A percentile compares a stretch with the other conserved stretches of the same genome.
Evolutionary conservation across 495 filamentous ascomycete species (phyloP).

Genomic region (Lichina pygmaea): DNA sequence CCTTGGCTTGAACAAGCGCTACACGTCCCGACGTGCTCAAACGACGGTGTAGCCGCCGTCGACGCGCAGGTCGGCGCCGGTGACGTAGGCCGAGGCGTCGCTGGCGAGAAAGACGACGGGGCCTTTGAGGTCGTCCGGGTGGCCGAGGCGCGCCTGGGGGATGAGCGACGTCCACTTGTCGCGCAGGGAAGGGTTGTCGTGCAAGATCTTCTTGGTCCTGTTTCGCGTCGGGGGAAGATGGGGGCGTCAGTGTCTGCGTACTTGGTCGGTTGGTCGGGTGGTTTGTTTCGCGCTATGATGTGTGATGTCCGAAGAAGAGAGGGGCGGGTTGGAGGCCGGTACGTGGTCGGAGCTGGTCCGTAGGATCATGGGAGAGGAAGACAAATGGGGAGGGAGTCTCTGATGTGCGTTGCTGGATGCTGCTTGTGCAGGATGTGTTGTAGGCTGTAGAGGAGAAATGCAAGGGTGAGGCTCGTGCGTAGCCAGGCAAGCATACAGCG

Average conservation of each 20-base stretch:
- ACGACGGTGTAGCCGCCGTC: constrained; percentile 69
- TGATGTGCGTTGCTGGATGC: not conserved
- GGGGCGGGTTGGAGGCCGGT: too few relatives aligned
- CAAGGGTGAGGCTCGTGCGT: not conserved
- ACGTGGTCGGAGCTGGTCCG: too few relatives aligned
- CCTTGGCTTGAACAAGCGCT: too few relatives aligned
- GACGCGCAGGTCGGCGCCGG: constrained; percentile 68
- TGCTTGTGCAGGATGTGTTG: not conserved
- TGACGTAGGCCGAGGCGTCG: constrained; percentile 67
- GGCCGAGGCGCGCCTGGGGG: constrained; percentile 53
- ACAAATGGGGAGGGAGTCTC: not conserved
- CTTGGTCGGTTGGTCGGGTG: too few relatives aligned
- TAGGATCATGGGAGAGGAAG: constrained; percentile 4
- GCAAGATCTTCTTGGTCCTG: constrained; percentile 80
- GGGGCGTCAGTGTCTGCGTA: too few relatives aligned
- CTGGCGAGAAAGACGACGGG: constrained; percentile 73
- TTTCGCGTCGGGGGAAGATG: not conserved
- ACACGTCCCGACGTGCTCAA: too few relatives aligned
- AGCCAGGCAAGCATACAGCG: constrained; percentile 29
- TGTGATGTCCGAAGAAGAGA: too few relatives aligned
- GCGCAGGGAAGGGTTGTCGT: constrained; percentile 71
- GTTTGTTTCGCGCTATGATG: too few relatives aligned
- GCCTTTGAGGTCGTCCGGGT: constrained; percentile 79
- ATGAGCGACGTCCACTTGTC: constrained; percentile 77
- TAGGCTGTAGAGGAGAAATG: too few relatives aligned